Base-by-base conservation (phyloP, 2,329 filamentous ascomycete species). In the Calonectria hongkongensis region DNA sequence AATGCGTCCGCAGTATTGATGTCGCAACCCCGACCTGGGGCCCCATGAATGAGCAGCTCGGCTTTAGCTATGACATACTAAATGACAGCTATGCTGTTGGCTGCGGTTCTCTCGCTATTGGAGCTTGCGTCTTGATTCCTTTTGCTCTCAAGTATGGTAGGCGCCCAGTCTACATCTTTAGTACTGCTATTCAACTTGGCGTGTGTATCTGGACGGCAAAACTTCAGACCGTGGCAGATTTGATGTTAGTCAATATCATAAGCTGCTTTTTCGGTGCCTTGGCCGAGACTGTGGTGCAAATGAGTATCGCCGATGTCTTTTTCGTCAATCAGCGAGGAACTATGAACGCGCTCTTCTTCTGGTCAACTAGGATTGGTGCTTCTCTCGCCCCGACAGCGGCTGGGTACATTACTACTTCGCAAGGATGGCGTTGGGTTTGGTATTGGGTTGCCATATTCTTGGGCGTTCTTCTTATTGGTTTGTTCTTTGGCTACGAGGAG, bases 61-160 rank as follows among this genome's bases (percentile, higher is more conserved):
- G 84, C 43, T 86, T 88, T 76, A 84, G 79, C 68, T 83, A 81
- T 58, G 80, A 79, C 0, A 74, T 83, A 0, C 73, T 89, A 41
- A 89, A 88, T 64, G 82, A 87, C 66, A 85, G 83, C 3, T 86
- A 85, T 66, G 88, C 87, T 0, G 83, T 84, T 2, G 84, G 83
- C 4, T 87, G 81, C 65, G 87, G 82, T 1, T 81, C 81, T 1
- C 65, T 79, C 0, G 79, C 74, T 8, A 30, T 78, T 4, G 79
- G 78, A 15, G 74, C 73, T 51, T 30, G 78, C 25, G 41, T 74
- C 15, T 58, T 80, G 15, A 74, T 81, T 10, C 79, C 79, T 2
- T 66, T 79, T 6, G 73, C 74, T n/a, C 62, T 71, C 71, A 78
- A 77, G 39, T 77, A 78, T 27, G 79, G 79, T 2, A 75, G 78